phyloP scores from a whole-genome alignment of 352 stramenopile species.

The Globisporangium okanoganense region DNA sequence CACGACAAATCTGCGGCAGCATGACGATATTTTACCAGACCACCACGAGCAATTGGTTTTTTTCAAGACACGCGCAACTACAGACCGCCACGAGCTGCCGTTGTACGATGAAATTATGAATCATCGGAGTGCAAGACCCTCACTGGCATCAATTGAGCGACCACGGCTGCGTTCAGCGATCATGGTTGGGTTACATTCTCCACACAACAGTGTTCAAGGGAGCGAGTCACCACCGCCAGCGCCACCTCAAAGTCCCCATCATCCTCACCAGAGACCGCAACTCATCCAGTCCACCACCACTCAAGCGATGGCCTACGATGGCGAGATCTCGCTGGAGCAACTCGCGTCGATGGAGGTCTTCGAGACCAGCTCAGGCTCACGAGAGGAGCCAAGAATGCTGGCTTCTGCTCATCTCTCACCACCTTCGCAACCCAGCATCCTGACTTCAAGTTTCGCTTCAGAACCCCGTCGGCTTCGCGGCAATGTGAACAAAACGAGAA shows the following conservation, averaged over 20 bases:
- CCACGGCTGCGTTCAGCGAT: neutral
- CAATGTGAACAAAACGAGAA: neutral
- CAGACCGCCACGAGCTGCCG: neutral
- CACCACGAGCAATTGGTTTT: neutral
- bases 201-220: neutral
- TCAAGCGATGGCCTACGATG: neutral
- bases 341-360: slow-evolving; percentile 12
- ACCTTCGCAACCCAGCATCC: neutral
- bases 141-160: neutral
- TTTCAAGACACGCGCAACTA: neutral
- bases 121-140: too few species aligned
- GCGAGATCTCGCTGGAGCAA: slow-evolving; percentile 11
- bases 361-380: too few species aligned
- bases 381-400: neutral
- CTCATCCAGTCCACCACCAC: too few species aligned
- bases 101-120: neutral
- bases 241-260: neutral
- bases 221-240: neutral
- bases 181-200: neutral
- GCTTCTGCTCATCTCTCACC: neutral
- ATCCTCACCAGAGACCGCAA: neutral
- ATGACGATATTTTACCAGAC: too few species aligned
- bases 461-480: neutral
- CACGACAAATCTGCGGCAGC: too few species aligned
- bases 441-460: neutral